Evolutionary conservation across 495 filamentous ascomycete genomes (phyloP).

Genomic region (Cenococcum geophilum): DNA sequence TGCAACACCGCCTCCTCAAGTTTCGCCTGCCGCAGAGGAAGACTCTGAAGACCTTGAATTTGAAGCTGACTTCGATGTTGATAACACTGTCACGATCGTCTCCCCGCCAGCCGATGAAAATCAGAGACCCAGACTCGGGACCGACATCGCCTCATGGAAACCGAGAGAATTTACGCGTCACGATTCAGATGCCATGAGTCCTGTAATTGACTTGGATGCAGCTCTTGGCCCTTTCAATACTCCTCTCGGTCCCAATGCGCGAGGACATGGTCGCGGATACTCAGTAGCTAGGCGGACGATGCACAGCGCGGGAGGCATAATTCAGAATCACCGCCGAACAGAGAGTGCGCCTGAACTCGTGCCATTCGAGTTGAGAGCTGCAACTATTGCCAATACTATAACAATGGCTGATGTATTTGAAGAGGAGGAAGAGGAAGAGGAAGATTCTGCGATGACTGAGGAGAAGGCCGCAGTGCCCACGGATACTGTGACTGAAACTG

Average conservation of each 20-base stretch:
- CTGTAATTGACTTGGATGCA: conserved; percentile 90
- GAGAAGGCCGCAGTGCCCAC: background rate
- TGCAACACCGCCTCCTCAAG: conserved; percentile 24
- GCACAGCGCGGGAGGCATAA: conserved; percentile 83
- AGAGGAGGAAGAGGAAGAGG: conserved; percentile 85
- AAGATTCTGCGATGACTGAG: conserved; percentile 33
- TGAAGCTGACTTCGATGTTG: conserved; percentile 33
- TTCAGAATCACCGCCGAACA: conserved; percentile 79
- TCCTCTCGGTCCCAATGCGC: conserved; percentile 40
- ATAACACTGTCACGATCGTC: conserved; percentile 34
- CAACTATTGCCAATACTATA: conserved; percentile 52
- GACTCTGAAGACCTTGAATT: conserved; percentile 29
- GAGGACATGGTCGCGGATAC: conserved; percentile 49
- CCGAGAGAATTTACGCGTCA: conserved; percentile 41
- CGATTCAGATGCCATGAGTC: conserved; percentile 59
- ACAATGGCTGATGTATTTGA: conserved; percentile 89
- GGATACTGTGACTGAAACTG: background rate
- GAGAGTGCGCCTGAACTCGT: conserved; percentile 89
- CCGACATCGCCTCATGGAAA: conserved; percentile 29
- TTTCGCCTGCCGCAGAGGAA: conserved; percentile 13
- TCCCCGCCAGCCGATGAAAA: conserved; percentile 19
- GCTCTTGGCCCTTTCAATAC: conserved; percentile 92
- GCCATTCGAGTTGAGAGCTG: conserved; percentile 63
- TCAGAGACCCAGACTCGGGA: conserved; percentile 15
- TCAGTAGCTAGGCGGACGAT: conserved; percentile 61